phyloP scores from a whole-genome alignment of 257 asterid species.

The Solanum pennellii region DNA sequence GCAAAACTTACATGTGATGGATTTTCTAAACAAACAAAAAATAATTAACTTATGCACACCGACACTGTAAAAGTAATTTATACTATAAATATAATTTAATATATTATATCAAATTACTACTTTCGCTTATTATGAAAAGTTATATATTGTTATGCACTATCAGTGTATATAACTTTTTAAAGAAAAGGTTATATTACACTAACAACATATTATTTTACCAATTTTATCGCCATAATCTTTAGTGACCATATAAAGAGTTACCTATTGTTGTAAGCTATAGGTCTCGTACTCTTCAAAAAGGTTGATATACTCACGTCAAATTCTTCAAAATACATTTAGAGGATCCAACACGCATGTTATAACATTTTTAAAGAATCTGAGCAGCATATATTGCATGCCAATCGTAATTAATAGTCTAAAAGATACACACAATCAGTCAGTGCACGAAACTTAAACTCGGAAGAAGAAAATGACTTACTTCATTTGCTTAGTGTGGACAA shows the following conservation, averaged over 20 bases:
- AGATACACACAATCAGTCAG: not conserved
- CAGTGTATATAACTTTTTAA: not conserved
- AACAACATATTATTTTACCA: not conserved
- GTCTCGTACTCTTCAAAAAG: not conserved
- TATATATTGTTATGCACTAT: not conserved
- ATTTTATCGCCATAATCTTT: not conserved
- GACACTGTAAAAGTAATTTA: not conserved
- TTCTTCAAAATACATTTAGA: not conserved
- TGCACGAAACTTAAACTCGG: not conserved
- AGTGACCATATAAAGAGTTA: not conserved
- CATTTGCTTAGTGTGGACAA: slow-evolving; percentile 47
- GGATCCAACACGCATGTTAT: not conserved
- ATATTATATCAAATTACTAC: not conserved
- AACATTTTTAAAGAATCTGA: not conserved
- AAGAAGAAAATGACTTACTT: slow-evolving; percentile 18
- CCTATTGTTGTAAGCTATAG: not conserved
- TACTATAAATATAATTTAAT: not conserved
- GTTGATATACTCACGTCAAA: accelerated
- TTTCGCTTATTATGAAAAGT: not conserved
- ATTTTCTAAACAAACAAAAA: not conserved
- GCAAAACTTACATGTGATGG: not conserved
- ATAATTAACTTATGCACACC: not conserved
- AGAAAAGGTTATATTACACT: not conserved
- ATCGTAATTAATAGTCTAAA: not conserved
- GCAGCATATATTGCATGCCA: not conserved